A percentile compares a stretch with the other conserved stretches of the same genome.
Conservation (phyloP, 345 rosid genomes). For the Acer negundo region DNA sequence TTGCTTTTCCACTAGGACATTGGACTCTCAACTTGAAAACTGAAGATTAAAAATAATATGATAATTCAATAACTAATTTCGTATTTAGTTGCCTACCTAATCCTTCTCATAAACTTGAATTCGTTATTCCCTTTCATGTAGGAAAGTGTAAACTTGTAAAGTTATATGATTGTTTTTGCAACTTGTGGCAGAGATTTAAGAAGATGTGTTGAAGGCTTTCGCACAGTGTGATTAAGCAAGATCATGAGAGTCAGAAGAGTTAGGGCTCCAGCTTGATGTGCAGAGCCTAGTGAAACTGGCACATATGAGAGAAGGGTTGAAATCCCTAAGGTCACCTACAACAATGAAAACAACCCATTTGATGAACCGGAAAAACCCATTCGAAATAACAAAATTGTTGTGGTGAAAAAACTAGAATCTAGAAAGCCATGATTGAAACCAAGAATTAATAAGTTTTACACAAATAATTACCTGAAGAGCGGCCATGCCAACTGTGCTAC, state of each 20-base stretch:
- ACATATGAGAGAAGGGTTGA: slow-evolving; percentile 91
- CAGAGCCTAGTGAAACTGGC: slow-evolving; percentile 73
- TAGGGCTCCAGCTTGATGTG: too few relatives aligned
- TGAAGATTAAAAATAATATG: not conserved
- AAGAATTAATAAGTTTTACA: not conserved
- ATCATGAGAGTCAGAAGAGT: slow-evolving; percentile 61
- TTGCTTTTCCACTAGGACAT: too few relatives aligned
- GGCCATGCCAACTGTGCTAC: slow-evolving; percentile 77
- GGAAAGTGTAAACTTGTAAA: not conserved
- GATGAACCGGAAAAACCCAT: too few relatives aligned
- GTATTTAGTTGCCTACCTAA: not conserved
- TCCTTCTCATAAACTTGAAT: not conserved
- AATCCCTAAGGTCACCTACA: slow-evolving; percentile 79
- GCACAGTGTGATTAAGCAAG: slow-evolving; percentile 75
- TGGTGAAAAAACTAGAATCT: too few relatives aligned
- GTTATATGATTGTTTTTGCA: slow-evolving; percentile 35
- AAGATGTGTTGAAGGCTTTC: slow-evolving; percentile 73
- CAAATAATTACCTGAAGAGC: slow-evolving; percentile 63
- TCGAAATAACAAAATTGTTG: too few relatives aligned
- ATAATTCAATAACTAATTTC: slow-evolving; percentile 5
- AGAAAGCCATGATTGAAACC: not conserved
- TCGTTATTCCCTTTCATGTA: not conserved
- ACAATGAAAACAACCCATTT: not conserved
- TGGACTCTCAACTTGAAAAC: too few relatives aligned
- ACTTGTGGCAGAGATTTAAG: slow-evolving; percentile 80